A percentile compares a stretch with the other conserved stretches of the same genome.
Conservation (phyloP, 768 basidiomycete species). For the Termitomyces sp. region DNA sequence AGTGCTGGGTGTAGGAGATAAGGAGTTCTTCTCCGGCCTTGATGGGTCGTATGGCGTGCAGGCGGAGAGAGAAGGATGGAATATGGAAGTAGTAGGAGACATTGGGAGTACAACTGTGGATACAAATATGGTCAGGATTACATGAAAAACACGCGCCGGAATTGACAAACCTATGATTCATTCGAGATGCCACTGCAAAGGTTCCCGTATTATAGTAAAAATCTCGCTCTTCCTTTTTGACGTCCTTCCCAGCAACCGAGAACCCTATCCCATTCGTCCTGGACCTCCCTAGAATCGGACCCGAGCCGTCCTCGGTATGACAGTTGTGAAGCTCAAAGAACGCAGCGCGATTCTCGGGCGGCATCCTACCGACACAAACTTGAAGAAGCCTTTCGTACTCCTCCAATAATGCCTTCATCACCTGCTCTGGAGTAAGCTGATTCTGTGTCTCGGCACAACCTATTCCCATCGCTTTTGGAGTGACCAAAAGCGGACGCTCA, state of each 20-base stretch:
- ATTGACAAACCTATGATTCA: neutral
- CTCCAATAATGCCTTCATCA: neutral
- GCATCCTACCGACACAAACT: neutral
- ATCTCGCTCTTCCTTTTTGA: neutral
- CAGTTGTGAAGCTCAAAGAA: neutral
- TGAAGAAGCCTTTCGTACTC: neutral
- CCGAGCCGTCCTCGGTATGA: too few relatives aligned
- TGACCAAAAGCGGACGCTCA: constrained; percentile 32
- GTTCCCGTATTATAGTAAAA: neutral
- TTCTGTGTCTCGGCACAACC: too few relatives aligned
- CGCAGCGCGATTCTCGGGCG: neutral
- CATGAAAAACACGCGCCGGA: neutral
- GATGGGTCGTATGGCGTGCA: too few relatives aligned
- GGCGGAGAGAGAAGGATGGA: constrained; percentile 24
- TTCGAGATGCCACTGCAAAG: neutral
- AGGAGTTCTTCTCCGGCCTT: constrained; percentile 31
- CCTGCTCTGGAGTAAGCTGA: neutral
- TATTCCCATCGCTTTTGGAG: neutral
- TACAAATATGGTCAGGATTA: neutral
- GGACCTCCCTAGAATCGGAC: neutral
- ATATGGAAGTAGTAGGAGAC: constrained; percentile 17
- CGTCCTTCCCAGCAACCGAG: neutral
- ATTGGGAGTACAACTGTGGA: constrained; percentile 23
- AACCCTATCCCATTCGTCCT: neutral
- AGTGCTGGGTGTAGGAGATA: constrained; percentile 19